Percentiles rank a stretch among this genome's conserved stretches.
These are phyloP conservation scores for Pseudogymnoascus sp. DNA, from an alignment of 2,329 filamentous ascomycete species.

Conservation along the genomic window DNA sequence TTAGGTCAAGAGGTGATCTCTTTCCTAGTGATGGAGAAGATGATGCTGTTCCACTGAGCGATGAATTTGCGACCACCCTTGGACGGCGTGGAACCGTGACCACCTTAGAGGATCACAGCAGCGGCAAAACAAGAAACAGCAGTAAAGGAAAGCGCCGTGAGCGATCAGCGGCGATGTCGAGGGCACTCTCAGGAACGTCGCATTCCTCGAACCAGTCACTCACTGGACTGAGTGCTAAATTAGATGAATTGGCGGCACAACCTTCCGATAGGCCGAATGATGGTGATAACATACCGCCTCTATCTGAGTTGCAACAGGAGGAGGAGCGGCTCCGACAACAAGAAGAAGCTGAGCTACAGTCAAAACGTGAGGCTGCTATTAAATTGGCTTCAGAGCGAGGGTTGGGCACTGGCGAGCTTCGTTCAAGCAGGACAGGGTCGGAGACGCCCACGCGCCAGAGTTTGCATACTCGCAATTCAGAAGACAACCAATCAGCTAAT, in stretches of 20 bases:
- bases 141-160: constrained; percentile 52
- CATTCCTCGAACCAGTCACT: constrained; percentile 22
- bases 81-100: constrained; percentile 58
- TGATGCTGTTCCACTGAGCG: constrained; percentile 85
- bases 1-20: constrained; percentile 79
- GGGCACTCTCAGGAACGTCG: constrained; percentile 47
- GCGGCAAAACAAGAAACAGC: constrained; percentile 50
- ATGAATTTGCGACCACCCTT: constrained; percentile 82
- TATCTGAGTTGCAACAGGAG: constrained; percentile 47
- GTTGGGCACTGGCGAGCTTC: constrained; percentile 28
- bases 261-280: constrained; percentile 20
- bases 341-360: constrained; percentile 47
- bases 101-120: constrained; percentile 61
- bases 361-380: constrained; percentile 45
- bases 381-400: constrained; percentile 45
- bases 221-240: constrained; percentile 16
- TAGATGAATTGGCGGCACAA: constrained; percentile 27
- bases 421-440: neutral
- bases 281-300: constrained; percentile 33
- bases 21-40: constrained; percentile 83
- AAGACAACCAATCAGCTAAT: neutral
- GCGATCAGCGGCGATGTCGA: constrained; percentile 32
- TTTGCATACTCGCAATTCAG: neutral
- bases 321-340: constrained; percentile 40
- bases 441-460: neutral